These are phyloP conservation scores for Chenopodium suecicum DNA, from an alignment of 148 eudicot genomes.

Conservation along the genomic window DNA sequence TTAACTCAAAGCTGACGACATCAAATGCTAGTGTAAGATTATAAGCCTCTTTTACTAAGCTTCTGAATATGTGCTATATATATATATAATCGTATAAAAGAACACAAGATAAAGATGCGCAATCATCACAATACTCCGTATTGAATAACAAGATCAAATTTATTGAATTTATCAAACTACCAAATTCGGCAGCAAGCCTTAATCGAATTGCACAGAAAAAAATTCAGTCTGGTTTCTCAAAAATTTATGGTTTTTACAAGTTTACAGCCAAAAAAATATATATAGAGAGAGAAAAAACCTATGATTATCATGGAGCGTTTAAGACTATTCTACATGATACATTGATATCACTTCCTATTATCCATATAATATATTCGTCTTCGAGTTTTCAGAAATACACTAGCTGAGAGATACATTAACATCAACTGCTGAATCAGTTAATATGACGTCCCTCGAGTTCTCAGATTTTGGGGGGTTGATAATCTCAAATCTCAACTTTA, in stretches of 20 bases:
- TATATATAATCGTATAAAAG: too few species aligned
- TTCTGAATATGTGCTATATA: too few species aligned
- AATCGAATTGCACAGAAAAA: neutral
- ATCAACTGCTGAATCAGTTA: constrained; percentile 65
- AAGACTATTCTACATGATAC: neutral
- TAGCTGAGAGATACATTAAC: constrained; percentile 53
- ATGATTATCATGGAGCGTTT: neutral
- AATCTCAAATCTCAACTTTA: constrained; percentile 55
- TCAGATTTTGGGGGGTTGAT: constrained; percentile 65
- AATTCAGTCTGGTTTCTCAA: too few species aligned
- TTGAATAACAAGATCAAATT: neutral
- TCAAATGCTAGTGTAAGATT: too few species aligned
- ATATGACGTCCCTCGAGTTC: constrained; percentile 47
- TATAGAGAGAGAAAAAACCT: too few species aligned
- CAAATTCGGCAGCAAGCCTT: neutral
- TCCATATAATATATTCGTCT: neutral
- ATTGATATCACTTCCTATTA: neutral
- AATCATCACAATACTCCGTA: neutral
- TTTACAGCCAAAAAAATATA: neutral
- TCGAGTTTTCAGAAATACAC: neutral
- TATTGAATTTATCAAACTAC: neutral
- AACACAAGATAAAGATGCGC: too few species aligned
- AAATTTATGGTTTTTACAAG: too few species aligned
- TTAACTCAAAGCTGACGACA: too few species aligned
- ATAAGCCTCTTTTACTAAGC: too few species aligned